These are phyloP conservation scores for Mrakia blollopis DNA, from an alignment of 768 basidiomycete genomes.

Conservation along the genomic window DNA sequence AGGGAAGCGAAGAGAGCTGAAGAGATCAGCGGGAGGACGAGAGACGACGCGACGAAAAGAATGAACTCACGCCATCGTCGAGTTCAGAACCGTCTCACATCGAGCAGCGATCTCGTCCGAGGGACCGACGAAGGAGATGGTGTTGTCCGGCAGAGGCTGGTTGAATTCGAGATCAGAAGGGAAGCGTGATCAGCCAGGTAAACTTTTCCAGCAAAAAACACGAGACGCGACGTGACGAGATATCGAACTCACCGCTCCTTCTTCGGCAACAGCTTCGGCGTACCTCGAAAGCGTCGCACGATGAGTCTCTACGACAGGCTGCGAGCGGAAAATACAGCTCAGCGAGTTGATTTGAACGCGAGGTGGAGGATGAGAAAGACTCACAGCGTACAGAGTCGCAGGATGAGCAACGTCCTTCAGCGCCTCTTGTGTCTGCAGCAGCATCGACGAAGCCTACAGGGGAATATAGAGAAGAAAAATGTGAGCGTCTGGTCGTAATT, in stretches of 20 bases:
- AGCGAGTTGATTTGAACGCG: too few relatives aligned
- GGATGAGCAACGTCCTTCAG: constrained; percentile 74
- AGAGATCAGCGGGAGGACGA: not conserved
- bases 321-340: constrained; percentile 7
- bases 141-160: not conserved
- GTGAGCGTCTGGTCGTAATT: too few relatives aligned
- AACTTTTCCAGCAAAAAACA: too few relatives aligned
- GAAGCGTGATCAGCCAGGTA: too few relatives aligned
- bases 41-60: constrained; percentile 28
- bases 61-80: constrained; percentile 63
- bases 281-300: constrained; percentile 63
- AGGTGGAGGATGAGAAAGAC: too few relatives aligned
- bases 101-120: constrained; percentile 52
- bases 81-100: constrained; percentile 82
- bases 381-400: constrained; percentile 62
- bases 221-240: not conserved
- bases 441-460: constrained; percentile 62
- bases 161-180: not conserved
- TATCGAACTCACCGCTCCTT: constrained; percentile 44
- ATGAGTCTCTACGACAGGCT: constrained; percentile 74
- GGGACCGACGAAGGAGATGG: not conserved
- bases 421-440: constrained; percentile 67
- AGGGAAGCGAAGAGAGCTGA: not conserved
- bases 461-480: too few relatives aligned
- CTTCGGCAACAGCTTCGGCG: constrained; percentile 50